These are phyloP conservation scores for Choiromyces venosus DNA, from an alignment of 495 filamentous ascomycete species.

Conservation along the genomic window DNA sequence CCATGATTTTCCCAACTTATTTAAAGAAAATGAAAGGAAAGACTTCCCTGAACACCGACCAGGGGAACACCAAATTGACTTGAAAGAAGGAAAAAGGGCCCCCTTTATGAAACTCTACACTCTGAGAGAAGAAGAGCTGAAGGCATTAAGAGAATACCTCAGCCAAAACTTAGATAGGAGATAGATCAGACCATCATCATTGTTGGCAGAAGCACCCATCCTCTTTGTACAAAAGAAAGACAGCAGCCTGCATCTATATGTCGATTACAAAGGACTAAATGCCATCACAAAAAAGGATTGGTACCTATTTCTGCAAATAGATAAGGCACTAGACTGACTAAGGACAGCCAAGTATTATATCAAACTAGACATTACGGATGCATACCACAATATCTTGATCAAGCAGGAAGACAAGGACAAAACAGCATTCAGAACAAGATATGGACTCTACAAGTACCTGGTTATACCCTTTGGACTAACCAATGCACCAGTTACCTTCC, in stretches of 20 bases:
- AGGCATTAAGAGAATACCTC: too few relatives aligned
- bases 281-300: conserved; percentile 20
- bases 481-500: neutral
- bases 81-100: too few relatives aligned
- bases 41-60: too few relatives aligned
- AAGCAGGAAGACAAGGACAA: conserved; percentile 39
- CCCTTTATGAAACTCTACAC: too few relatives aligned
- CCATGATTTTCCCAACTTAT: too few relatives aligned
- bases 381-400: conserved; percentile 46
- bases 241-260: conserved; percentile 22
- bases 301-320: conserved; percentile 44
- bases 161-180: too few relatives aligned
- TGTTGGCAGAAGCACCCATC: conserved; percentile 15
- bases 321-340: conserved; percentile 29
- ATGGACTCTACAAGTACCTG: conserved; percentile 39
- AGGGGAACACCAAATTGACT: too few relatives aligned
- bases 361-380: conserved; percentile 44
- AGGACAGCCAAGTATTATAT: neutral
- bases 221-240: conserved; percentile 44
- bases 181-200: too few relatives aligned
- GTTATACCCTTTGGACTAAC: conserved; percentile 35
- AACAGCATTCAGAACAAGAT: conserved; percentile 42
- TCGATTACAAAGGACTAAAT: conserved; percentile 11
- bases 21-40: too few relatives aligned
- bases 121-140: too few relatives aligned